Conservation (phyloP, 1,284 basidiomycete species). For the Naganishia sp. region DNA sequence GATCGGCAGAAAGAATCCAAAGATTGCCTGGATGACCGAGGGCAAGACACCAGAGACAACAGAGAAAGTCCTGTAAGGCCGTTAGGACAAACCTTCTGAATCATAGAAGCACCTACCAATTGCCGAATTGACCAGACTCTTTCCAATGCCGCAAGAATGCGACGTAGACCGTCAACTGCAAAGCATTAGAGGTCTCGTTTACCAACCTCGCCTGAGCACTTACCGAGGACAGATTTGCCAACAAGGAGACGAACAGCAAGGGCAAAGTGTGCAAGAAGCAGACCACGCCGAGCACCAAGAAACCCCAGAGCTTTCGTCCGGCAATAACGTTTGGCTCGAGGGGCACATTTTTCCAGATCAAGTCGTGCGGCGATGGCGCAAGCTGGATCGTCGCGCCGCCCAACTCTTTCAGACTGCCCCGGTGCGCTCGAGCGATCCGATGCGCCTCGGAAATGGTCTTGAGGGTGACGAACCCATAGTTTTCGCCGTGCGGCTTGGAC, state of each 20-base stretch:
- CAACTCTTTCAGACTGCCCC: conserved; percentile 49
- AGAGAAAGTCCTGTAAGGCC: conserved; percentile 60
- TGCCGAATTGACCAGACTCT: conserved; percentile 57
- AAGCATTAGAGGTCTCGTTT: neutral
- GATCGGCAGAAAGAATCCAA: conserved; percentile 82
- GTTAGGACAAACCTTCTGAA: neutral
- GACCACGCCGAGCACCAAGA: conserved; percentile 69
- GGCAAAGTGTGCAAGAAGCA: conserved; percentile 94
- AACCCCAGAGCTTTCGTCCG: conserved; percentile 71
- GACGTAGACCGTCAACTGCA: conserved; percentile 61
- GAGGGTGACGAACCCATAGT: conserved; percentile 89
- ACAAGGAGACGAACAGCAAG: conserved; percentile 65
- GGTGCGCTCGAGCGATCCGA: conserved; percentile 51
- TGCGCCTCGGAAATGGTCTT: conserved; percentile 83
- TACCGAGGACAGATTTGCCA: conserved; percentile 52
- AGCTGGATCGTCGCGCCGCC: conserved; percentile 49
- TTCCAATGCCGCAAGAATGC: conserved; percentile 71
- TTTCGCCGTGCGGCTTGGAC: conserved; percentile 63
- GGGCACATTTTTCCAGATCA: conserved; percentile 85
- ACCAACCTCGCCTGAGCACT: neutral
- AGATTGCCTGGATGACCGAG: conserved; percentile 79
- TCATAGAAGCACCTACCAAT: conserved; percentile 47
- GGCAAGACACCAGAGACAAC: conserved; percentile 84
- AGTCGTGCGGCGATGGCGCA: conserved; percentile 53
- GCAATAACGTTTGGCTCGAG: conserved; percentile 67